These are phyloP conservation scores for Mucor sp. DNA, from an alignment of 371 early-diverging fungal genomes.

Conservation along the genomic window DNA sequence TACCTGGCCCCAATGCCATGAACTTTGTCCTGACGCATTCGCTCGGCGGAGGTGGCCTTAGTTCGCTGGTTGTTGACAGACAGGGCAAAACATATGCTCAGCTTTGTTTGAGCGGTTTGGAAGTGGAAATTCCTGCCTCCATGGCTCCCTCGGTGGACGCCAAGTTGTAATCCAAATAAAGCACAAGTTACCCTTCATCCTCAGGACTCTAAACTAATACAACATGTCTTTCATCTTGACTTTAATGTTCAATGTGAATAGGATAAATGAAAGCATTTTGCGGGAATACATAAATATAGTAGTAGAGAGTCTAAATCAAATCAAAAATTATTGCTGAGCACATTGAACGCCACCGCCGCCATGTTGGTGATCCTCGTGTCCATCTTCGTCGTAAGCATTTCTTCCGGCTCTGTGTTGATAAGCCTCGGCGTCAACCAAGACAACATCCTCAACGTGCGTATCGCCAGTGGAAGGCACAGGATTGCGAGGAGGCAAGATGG, in stretches of 20 bases:
- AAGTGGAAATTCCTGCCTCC: constrained; percentile 62
- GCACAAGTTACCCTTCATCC: neutral
- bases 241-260: too few relatives aligned
- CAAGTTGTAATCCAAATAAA: constrained; percentile 39
- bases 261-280: neutral
- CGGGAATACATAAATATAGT: neutral
- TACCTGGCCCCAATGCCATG: constrained; percentile 65
- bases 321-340: constrained; percentile 82
- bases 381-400: constrained; percentile 61
- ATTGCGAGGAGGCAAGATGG: constrained; percentile 66
- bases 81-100: constrained; percentile 81
- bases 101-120: constrained; percentile 56
- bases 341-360: constrained; percentile 90
- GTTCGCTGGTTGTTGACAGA: constrained; percentile 67
- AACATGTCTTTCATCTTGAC: too few relatives aligned
- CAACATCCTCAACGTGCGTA: constrained; percentile 72
- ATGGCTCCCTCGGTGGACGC: constrained; percentile 34
- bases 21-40: constrained; percentile 75
- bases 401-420: constrained; percentile 39
- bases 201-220: too few relatives aligned
- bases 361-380: constrained; percentile 70
- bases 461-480: constrained; percentile 47
- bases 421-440: constrained; percentile 72
- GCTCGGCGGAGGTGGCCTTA: constrained; percentile 74
- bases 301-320: neutral